These are phyloP conservation scores for Ustilago trichophora DNA, from an alignment of 1,284 basidiomycete species.

Conservation along the genomic window DNA sequence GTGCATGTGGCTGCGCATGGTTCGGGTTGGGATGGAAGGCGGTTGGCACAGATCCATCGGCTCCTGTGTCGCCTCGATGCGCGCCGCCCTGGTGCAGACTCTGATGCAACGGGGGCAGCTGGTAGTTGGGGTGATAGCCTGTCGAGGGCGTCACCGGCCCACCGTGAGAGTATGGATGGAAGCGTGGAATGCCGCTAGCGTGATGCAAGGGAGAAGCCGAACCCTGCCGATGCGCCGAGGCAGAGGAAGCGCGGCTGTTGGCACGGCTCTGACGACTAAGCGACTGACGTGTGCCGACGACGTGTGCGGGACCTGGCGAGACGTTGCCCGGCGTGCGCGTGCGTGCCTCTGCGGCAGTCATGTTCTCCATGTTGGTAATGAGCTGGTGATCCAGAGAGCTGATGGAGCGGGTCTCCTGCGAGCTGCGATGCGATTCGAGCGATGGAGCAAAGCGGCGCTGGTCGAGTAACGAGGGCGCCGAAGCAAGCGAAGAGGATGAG, in stretches of 20 bases:
- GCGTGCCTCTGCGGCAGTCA: slow-evolving; percentile 55
- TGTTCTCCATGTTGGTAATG: slow-evolving; percentile 60
- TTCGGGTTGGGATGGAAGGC: slow-evolving; percentile 7
- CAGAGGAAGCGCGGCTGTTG: slow-evolving; percentile 55
- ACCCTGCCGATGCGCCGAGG: slow-evolving; percentile 56
- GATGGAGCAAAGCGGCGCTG: slow-evolving; percentile 46
- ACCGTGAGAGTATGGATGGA: slow-evolving; percentile 60
- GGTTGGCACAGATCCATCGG: slow-evolving; percentile 7
- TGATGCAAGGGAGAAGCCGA: slow-evolving; percentile 61
- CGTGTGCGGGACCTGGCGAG: slow-evolving; percentile 48
- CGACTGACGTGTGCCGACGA: slow-evolving; percentile 46
- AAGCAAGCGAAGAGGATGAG: slow-evolving; percentile 51
- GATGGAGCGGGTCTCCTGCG: slow-evolving; percentile 47
- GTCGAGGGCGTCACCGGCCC: slow-evolving; percentile 25
- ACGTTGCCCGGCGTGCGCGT: slow-evolving; percentile 47
- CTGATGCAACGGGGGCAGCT: slow-evolving; percentile 47
- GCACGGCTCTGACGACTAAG: slow-evolving; percentile 52
- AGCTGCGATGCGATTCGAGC: slow-evolving; percentile 45
- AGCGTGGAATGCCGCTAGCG: slow-evolving; percentile 54
- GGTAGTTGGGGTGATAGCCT: slow-evolving; percentile 35
- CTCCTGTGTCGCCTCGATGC: slow-evolving; percentile 13
- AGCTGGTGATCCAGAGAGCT: slow-evolving; percentile 60
- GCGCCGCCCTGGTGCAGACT: slow-evolving; percentile 23
- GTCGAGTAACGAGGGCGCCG: slow-evolving; percentile 47
- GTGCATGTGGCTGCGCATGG: slow-evolving; percentile 22